Percentiles rank a stretch among this genome's conserved stretches.
Conservation (phyloP, 305 asterid species). For the Solanum aculeatissimum region DNA sequence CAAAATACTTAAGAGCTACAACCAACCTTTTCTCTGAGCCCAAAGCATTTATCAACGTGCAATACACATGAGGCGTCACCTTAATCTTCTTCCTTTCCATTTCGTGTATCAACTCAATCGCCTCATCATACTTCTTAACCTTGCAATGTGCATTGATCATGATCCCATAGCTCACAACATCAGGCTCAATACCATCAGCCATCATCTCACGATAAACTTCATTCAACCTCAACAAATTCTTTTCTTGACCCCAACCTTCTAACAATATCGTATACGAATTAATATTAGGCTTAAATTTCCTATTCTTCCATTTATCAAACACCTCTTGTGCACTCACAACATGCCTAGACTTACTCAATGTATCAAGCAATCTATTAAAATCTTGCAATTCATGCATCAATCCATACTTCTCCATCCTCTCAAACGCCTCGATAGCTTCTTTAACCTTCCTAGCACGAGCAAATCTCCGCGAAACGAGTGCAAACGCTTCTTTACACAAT, state of each 20-base stretch:
- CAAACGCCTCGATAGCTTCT: conserved; percentile 62
- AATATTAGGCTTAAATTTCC: conserved; percentile 42
- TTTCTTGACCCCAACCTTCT: conserved; percentile 76
- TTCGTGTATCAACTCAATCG: conserved; percentile 32
- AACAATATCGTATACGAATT: conserved; percentile 55
- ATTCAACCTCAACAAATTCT: conserved; percentile 41
- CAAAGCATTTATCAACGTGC: conserved; percentile 69
- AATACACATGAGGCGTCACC: conserved; percentile 71
- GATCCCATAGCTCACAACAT: conserved; percentile 71
- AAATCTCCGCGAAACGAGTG: conserved; percentile 54
- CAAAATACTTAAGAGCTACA: conserved; percentile 53
- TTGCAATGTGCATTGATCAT: conserved; percentile 58
- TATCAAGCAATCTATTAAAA: conserved; percentile 66
- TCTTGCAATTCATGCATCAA: conserved; percentile 47
- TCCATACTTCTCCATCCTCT: conserved; percentile 76
- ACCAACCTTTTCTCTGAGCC: conserved; percentile 56
- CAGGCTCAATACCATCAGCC: conserved; percentile 51
- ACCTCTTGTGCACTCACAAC: conserved; percentile 57
- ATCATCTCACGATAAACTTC: conserved; percentile 72
- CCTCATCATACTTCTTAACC: conserved; percentile 39
- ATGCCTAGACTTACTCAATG: conserved; percentile 53
- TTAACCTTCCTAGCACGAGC: conserved; percentile 67
- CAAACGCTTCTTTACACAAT: conserved; percentile 43
- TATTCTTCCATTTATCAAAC: conserved; percentile 58
- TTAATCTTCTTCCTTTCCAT: conserved; percentile 44